Base-by-base conservation (phyloP, 345 rosid genomes). In the Citrus mangshanensis region DNA sequence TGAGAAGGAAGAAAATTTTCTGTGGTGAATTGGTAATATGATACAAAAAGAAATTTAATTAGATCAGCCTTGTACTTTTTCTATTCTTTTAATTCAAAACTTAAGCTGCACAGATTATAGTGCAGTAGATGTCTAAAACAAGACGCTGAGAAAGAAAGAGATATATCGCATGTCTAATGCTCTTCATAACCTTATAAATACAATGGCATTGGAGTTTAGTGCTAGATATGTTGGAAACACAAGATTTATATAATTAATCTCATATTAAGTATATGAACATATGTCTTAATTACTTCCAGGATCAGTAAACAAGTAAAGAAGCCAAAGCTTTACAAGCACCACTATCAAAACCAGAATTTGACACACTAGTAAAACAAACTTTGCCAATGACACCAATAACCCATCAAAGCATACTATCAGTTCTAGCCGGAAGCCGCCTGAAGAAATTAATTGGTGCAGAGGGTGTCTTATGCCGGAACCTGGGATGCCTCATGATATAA, bases 401-500 rank as follows among this genome's bases (percentile, higher is more conserved):
- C 7, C 21, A 77, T 81, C 83, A 97, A 85, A 97, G 40, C 98
- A 97, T 88, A 78, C 89, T 89, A 74, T 97, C 98, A 13, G 98
- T 87, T 82, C 84, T 89, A 1, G 98, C 91, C 13, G 99, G 98
- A 61, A 97, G 87, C 40, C 98, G 78, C 8, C 93, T 84, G 89
- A 92, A 97, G 92, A 94, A 94, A 77, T 92, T 97, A 60, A 90
- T 80, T 0, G 88, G 91, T 34, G 77, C 87, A 3, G 97, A 89
- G 35, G 98, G 99, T 42, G 87, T 84, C 87, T 80, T 93, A 66
- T 85, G 81, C 65, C 99, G 84, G 81, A 94, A 85, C 82, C 89
- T 88, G 35, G 99, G 99, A 87, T 93, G 98, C 77, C 99, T 89
- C 93, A 97, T 86, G 71, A 84, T 60, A 83, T 89, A 97, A 34